Percentiles rank a stretch among this genome's conserved stretches.
Conservation (phyloP, 495 filamentous ascomycete genomes). For the Penicillium bovifimosum region DNA sequence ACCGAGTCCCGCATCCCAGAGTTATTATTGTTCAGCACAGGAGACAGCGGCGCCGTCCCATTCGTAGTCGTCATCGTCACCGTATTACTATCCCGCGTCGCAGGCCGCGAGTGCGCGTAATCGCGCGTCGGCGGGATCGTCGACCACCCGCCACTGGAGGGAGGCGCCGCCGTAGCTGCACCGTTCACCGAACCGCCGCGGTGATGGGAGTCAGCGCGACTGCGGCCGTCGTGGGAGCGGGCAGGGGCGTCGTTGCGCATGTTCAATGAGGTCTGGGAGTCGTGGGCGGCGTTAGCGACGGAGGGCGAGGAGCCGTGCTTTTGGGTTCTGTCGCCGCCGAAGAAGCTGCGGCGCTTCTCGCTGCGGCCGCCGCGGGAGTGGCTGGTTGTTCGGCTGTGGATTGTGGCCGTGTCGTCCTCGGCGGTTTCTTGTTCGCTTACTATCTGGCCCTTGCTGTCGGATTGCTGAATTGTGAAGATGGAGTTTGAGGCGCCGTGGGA, state of each 20-base stretch:
- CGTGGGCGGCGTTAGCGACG: slow-evolving; percentile 25
- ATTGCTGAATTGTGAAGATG: slow-evolving; percentile 30
- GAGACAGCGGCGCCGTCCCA: slow-evolving; percentile 7
- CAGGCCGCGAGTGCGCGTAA: slow-evolving; percentile 34
- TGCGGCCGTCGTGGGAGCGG: slow-evolving; percentile 33
- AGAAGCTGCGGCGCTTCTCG: slow-evolving; percentile 39
- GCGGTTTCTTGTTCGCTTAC: slow-evolving; percentile 17
- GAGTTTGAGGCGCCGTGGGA: slow-evolving; percentile 34
- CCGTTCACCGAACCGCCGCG: slow-evolving; percentile 19
- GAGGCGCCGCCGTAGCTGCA: slow-evolving; percentile 18
- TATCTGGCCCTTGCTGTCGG: slow-evolving; percentile 23
- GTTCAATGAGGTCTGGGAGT: slow-evolving; percentile 22
- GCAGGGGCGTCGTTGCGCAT: slow-evolving; percentile 25
- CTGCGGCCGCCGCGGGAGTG: slow-evolving; percentile 35
- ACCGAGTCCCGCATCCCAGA: slow-evolving; percentile 41
- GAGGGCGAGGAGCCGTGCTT: slow-evolving; percentile 37
- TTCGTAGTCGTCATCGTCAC: slow-evolving; percentile 13
- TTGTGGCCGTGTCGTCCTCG: slow-evolving; percentile 40
- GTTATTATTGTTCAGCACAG: slow-evolving; percentile 6
- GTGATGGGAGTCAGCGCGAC: slow-evolving; percentile 29
- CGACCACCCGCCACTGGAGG: slow-evolving; percentile 34
- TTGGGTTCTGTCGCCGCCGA: slow-evolving; percentile 33
- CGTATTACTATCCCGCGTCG: slow-evolving; percentile 28
- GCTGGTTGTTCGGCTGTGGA: slow-evolving; percentile 40
- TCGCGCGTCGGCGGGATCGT: slow-evolving; percentile 36